phyloP scores from a whole-genome alignment of 2,329 filamentous ascomycete genomes.

The Raffaelea albimanens region DNA sequence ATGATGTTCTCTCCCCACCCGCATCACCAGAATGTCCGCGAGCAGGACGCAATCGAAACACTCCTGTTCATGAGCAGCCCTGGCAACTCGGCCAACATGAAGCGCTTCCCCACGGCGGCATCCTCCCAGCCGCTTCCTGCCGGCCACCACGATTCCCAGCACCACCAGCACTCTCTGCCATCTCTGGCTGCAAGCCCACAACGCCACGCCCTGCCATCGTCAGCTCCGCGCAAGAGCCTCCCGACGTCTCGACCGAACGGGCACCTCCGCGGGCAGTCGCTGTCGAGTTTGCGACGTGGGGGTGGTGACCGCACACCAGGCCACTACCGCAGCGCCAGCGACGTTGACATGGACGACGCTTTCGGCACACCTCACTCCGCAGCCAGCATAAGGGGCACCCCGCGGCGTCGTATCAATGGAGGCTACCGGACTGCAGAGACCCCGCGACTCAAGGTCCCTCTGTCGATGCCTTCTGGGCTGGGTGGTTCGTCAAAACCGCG shows the following conservation, averaged over 20 bases:
- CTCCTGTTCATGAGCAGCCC: conserved; percentile 75
- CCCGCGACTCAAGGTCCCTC: conserved; percentile 26
- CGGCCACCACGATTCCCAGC: conserved; percentile 16
- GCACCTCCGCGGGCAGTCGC: background rate
- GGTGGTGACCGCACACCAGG: conserved; percentile 17
- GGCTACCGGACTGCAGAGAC: conserved; percentile 16
- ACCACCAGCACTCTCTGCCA: conserved; percentile 3
- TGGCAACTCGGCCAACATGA: conserved; percentile 57
- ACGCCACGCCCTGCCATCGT: conserved; percentile 32
- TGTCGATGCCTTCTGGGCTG: conserved; percentile 42
- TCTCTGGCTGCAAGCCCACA: conserved; percentile 21
- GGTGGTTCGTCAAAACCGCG: conserved; percentile 28
- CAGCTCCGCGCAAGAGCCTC: conserved; percentile 40
- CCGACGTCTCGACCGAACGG: conserved; percentile 32
- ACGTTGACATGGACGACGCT: conserved; percentile 38
- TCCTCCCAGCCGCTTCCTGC: conserved; percentile 26
- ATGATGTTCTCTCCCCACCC: conserved; percentile 51
- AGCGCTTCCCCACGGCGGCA: conserved; percentile 39
- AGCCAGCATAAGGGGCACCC: conserved; percentile 20
- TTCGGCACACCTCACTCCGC: conserved; percentile 22
- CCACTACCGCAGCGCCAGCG: conserved; percentile 23
- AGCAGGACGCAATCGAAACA: conserved; percentile 74
- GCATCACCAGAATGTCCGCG: conserved; percentile 54
- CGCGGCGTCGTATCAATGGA: conserved; percentile 34
- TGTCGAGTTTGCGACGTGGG: background rate